Base-by-base conservation (phyloP, 108 stramenopile genomes). In the Skeletonema potamos region DNA sequence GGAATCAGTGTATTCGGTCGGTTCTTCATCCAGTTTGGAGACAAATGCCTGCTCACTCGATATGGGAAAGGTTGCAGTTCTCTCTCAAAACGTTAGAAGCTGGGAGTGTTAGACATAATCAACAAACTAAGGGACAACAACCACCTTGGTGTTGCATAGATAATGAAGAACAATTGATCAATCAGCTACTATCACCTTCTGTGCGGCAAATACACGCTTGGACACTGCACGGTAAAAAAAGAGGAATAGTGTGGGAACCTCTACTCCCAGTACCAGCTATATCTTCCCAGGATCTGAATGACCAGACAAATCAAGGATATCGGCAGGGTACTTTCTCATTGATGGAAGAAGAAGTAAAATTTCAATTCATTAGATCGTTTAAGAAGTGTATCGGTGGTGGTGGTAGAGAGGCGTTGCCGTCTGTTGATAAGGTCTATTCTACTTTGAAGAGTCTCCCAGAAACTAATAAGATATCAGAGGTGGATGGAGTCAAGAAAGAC, bases 1-100 rank as follows among this genome's bases (percentile, higher is more conserved):
- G 29, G 54, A 77, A 68, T 28, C 66, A 72, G 44, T 66, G 46
- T 37, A 58, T 75, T 29, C 59, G 60, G 55, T 70, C 70, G 1
- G 33, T 62, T 36, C 51, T 82, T 4, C 20, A 61, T 1, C 29
- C 57, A 27, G 41, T 82, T 34, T 84, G 83, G 86, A 66, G 37
- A 22, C 82, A 85, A 20, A 62, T 92, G 27, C 80, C 88, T 2
- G 69, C 85, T 27, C 87, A 87, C 36, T 64, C 75, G 29, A 74
- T 92, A 22, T 65, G 86, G 62, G 91, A 92, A 64, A 63, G 86
- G 59, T 90, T 70, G 78, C 89, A 81, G 30, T 74, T 81, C 63
- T 74, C 73, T 0, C 28, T 81, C 13, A 81, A 81, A 64, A 54
- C 67, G 9, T 37, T 81, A 18, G 80, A 81, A 54, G 80, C 80